phyloP scores from a whole-genome alignment of 2,329 filamentous ascomycete genomes.

The Pyricularia sp. region DNA sequence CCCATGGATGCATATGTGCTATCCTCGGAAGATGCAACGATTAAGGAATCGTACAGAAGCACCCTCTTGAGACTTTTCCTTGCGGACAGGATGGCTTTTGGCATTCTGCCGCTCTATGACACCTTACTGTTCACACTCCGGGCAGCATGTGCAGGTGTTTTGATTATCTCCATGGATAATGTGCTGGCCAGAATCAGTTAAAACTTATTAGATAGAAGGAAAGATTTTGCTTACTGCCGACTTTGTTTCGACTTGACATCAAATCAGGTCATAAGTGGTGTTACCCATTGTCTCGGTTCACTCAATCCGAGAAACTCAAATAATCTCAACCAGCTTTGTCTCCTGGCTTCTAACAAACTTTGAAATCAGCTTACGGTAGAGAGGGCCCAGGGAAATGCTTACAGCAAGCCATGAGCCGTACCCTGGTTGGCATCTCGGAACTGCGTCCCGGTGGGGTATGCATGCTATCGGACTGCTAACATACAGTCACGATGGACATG shows the following conservation, averaged over 20 bases:
- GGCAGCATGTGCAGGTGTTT: slow-evolving; percentile 2
- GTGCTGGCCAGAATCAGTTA: background rate
- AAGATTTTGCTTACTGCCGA: background rate
- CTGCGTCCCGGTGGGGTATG: background rate
- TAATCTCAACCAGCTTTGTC: background rate
- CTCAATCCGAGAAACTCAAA: background rate
- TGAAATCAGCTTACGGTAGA: background rate
- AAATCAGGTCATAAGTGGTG: background rate
- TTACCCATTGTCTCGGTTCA: background rate
- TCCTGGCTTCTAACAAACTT: background rate
- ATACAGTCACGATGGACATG: background rate
- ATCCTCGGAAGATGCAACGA: slow-evolving; percentile 14
- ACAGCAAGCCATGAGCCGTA: background rate
- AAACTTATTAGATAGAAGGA: background rate
- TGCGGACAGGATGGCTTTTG: slow-evolving; percentile 26
- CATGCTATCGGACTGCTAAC: background rate
- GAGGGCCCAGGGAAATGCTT: background rate
- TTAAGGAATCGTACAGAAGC: slow-evolving; percentile 21
- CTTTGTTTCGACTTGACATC: background rate
- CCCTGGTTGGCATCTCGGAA: background rate
- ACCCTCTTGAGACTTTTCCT: slow-evolving; percentile 29
- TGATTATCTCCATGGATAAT: background rate
- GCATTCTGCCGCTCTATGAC: slow-evolving; percentile 20
- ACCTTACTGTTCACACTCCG: slow-evolving; percentile 20
- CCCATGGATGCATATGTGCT: slow-evolving; percentile 38